Evolutionary conservation across 345 rosid genomes (phyloP), one percentile per base, ranked within the genome.

Genomic region (Camelina sativa): DNA sequence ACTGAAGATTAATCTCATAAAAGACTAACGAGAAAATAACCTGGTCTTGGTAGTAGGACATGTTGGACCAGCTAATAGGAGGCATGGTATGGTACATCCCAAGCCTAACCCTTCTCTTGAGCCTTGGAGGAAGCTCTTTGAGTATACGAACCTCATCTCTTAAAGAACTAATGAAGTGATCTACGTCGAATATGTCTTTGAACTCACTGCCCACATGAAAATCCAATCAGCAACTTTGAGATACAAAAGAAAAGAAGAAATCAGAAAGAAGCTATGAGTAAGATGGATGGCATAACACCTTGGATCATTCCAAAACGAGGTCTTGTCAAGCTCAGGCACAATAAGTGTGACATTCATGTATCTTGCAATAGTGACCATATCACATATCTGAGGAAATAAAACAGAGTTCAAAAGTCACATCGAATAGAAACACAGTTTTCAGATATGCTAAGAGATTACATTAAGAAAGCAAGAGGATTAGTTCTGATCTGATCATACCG

Each of bases 241-340:
- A 76, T 25, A 25, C 28, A 25, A 25, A 28, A 62, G 72, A 7
- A 32, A 22, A 13, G n/a, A 40, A 64, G 34, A 44, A 67, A 51
- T 50, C 34, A 47, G 17, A 54, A 38, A 54, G 25, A 46, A 67
- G 55, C 28, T 11, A 4, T 25, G 28, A 25, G 28, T 25, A 25
- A 3, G 28, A 28, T 4, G 61, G 53, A 52, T 37, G 11, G 8
- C 35, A 43, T 51, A 7, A 30, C 7, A 89, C 97, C 97, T 89
- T 61, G 92, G 95, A 83, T 91, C 97, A 79, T 91, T 89, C 97
- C 97, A 91, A 71, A 89, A 91, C 11, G 97, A 91, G 56, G 89
- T 77, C 82, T 91, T 91, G 78, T 91, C 97, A 61, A 91, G 86
- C 79, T 89, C 94, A 2, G 97, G 97, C 11, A 91, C 97, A 64